Percentiles rank a stretch among this genome's conserved stretches.
phyloP scores from a whole-genome alignment of 2,329 filamentous ascomycete genomes.

The Fusarium solani-melongenae region DNA sequence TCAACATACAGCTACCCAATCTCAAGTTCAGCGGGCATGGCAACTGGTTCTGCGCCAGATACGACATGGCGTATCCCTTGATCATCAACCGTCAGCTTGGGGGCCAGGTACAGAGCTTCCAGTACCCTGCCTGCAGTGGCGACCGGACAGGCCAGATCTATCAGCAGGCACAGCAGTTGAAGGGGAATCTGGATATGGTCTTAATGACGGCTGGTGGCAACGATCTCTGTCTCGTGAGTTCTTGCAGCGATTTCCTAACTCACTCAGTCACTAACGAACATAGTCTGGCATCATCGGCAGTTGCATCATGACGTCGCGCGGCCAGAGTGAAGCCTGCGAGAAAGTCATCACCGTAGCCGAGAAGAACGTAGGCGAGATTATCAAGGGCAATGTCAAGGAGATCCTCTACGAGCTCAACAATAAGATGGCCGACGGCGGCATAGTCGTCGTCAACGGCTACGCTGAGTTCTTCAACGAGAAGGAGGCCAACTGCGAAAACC shows the following conservation, averaged over 20 bases:
- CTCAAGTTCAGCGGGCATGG: background rate
- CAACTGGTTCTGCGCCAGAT: background rate
- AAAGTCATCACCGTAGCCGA: background rate
- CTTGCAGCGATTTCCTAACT: no score
- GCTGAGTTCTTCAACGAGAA: slow-evolving; percentile 1
- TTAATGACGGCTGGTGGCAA: slow-evolving; percentile 2
- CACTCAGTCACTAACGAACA: no score
- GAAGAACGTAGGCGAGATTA: background rate
- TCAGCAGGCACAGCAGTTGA: background rate
- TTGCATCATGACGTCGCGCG: background rate
- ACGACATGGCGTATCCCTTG: slow-evolving; percentile 15
- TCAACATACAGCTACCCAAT: accelerated
- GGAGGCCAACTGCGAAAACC: background rate
- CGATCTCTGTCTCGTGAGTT: background rate
- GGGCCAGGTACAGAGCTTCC: background rate
- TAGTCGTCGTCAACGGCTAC: background rate
- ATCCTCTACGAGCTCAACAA: background rate
- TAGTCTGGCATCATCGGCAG: background rate
- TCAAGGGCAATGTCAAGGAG: slow-evolving; percentile 4
- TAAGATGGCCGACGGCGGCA: background rate
- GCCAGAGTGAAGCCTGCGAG: background rate
- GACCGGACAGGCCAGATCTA: slow-evolving; percentile 6
- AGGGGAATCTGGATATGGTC: background rate
- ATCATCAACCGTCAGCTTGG: background rate
- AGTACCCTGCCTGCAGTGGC: slow-evolving; percentile 9